Percentiles rank a stretch among this genome's conserved stretches.
phyloP scores from a whole-genome alignment of 1,139 yeast genomes.

The Geotrichum reessii region DNA sequence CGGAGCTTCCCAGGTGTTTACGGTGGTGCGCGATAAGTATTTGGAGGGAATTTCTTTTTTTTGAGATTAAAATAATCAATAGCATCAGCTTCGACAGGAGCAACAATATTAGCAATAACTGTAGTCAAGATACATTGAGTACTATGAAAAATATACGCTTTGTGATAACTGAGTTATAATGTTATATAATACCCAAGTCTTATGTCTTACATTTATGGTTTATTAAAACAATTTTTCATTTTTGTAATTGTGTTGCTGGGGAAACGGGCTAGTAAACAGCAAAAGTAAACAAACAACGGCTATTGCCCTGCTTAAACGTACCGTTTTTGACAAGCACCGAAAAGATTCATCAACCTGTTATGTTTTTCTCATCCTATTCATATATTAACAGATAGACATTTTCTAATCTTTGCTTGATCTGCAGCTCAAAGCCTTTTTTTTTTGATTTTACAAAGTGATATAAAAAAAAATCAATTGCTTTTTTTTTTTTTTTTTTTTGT shows the following conservation, averaged over 20 bases:
- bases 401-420: too few species aligned
- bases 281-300: not conserved
- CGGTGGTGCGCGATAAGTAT: not conserved
- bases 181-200: too few species aligned
- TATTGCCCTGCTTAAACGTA: not conserved
- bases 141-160: not conserved
- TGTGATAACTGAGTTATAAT: not conserved
- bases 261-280: not conserved
- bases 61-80: not conserved
- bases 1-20: conserved; percentile 18
- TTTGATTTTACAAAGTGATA: too few species aligned
- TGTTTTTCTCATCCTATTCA: too few species aligned
- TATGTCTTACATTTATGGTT: too few species aligned
- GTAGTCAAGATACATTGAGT: not conserved
- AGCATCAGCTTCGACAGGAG: not conserved
- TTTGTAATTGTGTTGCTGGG: not conserved
- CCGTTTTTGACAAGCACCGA: not conserved
- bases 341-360: not conserved
- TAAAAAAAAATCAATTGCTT: too few species aligned
- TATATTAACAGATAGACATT: too few species aligned
- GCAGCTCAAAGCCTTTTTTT: too few species aligned
- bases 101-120: not conserved
- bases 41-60: not conserved
- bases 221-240: too few species aligned
- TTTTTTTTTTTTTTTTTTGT: too few species aligned